Evolutionary conservation across 2,329 filamentous ascomycete genomes (phyloP).

Genomic region (Diaporthe longicolla): DNA sequence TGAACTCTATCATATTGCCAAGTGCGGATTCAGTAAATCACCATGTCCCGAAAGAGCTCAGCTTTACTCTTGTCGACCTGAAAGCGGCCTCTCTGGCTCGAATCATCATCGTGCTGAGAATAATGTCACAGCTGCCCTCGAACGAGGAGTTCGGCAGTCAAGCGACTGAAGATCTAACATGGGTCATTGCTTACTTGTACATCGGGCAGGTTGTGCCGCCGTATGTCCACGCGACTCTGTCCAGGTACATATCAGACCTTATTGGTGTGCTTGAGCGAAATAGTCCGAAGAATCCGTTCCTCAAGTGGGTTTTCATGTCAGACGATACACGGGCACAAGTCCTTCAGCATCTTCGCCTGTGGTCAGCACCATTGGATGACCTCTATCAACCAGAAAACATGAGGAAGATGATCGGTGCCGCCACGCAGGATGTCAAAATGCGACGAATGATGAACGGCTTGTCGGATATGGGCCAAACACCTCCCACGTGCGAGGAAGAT

Average conservation of each 20-base stretch:
- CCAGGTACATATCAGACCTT: neutral
- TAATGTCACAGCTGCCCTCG: neutral
- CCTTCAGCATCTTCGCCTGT: neutral
- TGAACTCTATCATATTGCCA: neutral
- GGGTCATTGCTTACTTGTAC: neutral
- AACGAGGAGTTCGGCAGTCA: neutral
- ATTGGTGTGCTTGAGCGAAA: neutral
- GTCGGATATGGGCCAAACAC: neutral
- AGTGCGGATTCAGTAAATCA: neutral
- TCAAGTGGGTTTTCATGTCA: neutral
- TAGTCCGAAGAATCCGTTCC: neutral
- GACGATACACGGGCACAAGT: neutral
- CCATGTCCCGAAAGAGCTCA: neutral
- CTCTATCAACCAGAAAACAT: neutral
- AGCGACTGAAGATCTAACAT: neutral
- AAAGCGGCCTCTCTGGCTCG: slow-evolving; percentile 3
- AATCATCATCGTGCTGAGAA: neutral
- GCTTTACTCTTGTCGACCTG: slow-evolving; percentile 2
- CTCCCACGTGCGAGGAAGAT: neutral
- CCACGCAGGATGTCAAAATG: neutral
- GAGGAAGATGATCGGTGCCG: neutral
- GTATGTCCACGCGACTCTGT: neutral
- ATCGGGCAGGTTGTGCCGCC: neutral
- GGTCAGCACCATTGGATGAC: neutral
- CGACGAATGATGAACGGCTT: neutral